phyloP scores from a whole-genome alignment of 768 basidiomycete genomes.

The Lactifluus piperatus region DNA sequence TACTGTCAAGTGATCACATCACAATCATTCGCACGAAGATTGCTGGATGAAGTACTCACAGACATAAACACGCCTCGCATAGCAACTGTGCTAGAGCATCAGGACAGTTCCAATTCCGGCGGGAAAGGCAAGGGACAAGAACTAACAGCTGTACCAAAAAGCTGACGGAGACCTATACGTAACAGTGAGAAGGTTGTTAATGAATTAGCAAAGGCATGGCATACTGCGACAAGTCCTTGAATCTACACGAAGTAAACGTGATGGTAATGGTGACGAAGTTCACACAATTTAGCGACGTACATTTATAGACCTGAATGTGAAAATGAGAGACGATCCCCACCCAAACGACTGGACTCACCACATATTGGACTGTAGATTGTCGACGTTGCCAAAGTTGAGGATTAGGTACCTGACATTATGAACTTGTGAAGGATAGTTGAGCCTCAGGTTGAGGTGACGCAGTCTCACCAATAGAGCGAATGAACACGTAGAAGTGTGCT shows the following conservation, averaged over 20 bases:
- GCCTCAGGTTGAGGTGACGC: too few species aligned
- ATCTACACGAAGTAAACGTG: neutral
- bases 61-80: slow-evolving; percentile 2
- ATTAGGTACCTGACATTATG: slow-evolving; percentile 36
- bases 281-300: slow-evolving; percentile 10
- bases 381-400: slow-evolving; percentile 34
- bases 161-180: neutral
- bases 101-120: neutral
- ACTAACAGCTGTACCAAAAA: neutral
- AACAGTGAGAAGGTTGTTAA: too few species aligned
- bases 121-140: neutral
- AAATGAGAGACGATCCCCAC: neutral
- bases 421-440: neutral
- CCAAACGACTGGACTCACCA: slow-evolving; percentile 30
- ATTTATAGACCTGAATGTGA: slow-evolving; percentile 16
- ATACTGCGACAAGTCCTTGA: neutral
- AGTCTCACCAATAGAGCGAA: slow-evolving; percentile 38
- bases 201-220: neutral
- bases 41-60: neutral
- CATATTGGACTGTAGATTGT: slow-evolving; percentile 30
- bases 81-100: neutral
- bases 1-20: neutral
- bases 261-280: slow-evolving; percentile 22
- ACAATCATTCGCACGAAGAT: neutral
- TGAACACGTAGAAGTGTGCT: slow-evolving; percentile 38